Percentiles rank a stretch among this genome's conserved stretches.
These are phyloP conservation scores for Acanthamoeba culbertsoni DNA, from an alignment of 208 protist genomes.

Conservation along the genomic window DNA sequence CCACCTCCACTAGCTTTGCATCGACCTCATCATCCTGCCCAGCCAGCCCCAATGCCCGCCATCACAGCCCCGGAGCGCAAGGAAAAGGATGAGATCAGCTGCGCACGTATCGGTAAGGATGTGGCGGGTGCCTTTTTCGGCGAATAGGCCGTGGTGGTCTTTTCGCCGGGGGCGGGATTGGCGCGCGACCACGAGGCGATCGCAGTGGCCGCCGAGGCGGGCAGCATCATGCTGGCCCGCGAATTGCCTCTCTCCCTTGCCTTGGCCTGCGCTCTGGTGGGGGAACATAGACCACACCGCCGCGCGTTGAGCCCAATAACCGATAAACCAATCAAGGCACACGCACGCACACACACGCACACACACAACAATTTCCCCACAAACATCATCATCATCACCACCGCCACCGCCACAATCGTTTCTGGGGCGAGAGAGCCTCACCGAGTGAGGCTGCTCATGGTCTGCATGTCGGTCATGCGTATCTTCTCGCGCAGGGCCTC, in stretches of 20 bases:
- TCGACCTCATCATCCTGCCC: not conserved
- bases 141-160: not conserved
- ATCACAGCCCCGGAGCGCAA: not conserved
- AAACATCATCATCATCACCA: no score
- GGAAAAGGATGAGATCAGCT: not conserved
- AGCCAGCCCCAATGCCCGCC: not conserved
- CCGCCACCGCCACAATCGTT: no score
- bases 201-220: not conserved
- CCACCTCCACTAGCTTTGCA: not conserved
- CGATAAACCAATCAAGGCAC: not conserved
- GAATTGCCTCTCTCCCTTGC: not conserved
- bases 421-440: not conserved
- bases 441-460: not conserved
- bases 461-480: constrained; percentile 12
- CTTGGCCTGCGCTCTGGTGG: not conserved
- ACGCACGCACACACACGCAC: not conserved
- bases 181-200: not conserved
- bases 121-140: not conserved
- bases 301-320: not conserved
- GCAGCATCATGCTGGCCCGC: not conserved
- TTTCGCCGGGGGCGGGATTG: not conserved
- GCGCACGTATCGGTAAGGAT: not conserved
- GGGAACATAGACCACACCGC: no score
- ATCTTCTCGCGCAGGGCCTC: constrained; percentile 35
- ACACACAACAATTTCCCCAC: not conserved